Evolutionary conservation across 371 early-diverging fungal genomes (phyloP).

Genomic region (Apophysomyces variabilis): DNA sequence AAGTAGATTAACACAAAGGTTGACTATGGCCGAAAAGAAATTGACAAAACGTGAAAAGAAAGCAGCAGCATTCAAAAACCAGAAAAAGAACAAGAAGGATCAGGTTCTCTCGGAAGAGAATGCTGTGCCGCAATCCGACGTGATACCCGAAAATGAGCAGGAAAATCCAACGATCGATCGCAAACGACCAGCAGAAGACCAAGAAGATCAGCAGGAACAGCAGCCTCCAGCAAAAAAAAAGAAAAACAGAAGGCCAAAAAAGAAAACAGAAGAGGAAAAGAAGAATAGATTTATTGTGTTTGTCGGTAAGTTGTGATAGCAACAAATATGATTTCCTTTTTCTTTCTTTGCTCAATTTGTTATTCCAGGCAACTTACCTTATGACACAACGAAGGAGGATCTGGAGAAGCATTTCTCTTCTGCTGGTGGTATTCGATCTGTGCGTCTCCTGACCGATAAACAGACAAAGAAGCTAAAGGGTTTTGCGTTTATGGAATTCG

Average conservation of each 20-base stretch:
- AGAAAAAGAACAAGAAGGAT: slow-evolving; percentile 51
- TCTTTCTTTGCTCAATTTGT: not conserved
- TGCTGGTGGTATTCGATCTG: slow-evolving; percentile 60
- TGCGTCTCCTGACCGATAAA: slow-evolving; percentile 77
- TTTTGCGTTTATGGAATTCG: slow-evolving; percentile 80
- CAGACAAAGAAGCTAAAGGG: slow-evolving; percentile 77
- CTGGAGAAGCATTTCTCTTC: slow-evolving; percentile 66
- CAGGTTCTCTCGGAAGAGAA: slow-evolving; percentile 28
- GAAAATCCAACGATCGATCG: slow-evolving; percentile 22
- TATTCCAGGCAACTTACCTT: slow-evolving; percentile 66
- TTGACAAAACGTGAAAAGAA: slow-evolving; percentile 73
- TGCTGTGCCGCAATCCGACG: slow-evolving; percentile 55
- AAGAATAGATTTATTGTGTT: slow-evolving; percentile 68
- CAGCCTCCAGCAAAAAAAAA: slow-evolving; percentile 20
- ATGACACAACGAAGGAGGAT: slow-evolving; percentile 67
- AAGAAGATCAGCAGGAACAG: slow-evolving; percentile 19
- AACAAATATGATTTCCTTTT: not conserved
- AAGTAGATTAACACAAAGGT: not conserved
- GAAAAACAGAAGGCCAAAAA: slow-evolving; percentile 20
- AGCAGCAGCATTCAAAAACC: slow-evolving; percentile 65
- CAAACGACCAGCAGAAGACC: slow-evolving; percentile 21
- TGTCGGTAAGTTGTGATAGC: slow-evolving; percentile 56
- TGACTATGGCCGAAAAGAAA: slow-evolving; percentile 53
- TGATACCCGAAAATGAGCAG: slow-evolving; percentile 19
- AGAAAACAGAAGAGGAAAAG: slow-evolving; percentile 28